Conservation (phyloP, 768 basidiomycete genomes). For the Rubroboletus pulcherrimus region DNA sequence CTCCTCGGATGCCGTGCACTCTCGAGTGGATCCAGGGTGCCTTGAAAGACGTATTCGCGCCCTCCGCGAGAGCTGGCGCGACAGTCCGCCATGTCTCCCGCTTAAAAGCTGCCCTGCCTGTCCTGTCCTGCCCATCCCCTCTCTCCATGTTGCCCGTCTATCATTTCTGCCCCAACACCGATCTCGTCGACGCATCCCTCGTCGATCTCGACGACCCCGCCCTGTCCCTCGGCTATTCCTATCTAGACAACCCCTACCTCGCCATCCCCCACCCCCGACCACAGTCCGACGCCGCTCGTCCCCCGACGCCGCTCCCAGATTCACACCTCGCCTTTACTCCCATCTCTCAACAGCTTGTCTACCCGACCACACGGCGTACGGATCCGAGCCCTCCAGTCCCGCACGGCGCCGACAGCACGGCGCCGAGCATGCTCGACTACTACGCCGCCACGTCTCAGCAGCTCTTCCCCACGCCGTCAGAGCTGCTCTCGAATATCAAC, state of each 20-base stretch:
- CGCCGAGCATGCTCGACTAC: conserved; percentile 18
- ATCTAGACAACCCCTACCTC: conserved; percentile 12
- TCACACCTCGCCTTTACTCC: conserved; percentile 2
- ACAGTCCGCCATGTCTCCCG: neutral
- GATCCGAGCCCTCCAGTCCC: neutral
- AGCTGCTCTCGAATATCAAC: conserved; percentile 48
- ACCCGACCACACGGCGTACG: conserved; percentile 4
- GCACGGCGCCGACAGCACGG: neutral
- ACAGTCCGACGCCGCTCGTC: conserved; percentile 2
- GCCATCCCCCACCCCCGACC: neutral
- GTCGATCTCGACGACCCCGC: conserved; percentile 1
- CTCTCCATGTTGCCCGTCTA: conserved; percentile 11
- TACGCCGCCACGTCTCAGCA: conserved; percentile 24
- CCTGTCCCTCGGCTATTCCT: conserved; percentile 13
- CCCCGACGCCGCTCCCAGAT: conserved; percentile 6
- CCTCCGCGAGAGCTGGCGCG: neutral
- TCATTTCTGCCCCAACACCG: neutral
- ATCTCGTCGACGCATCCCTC: conserved; percentile 10
- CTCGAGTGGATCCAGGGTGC: neutral
- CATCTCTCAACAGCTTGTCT: conserved; percentile 13
- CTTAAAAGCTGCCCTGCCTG: conserved; percentile 1
- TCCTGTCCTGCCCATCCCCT: neutral
- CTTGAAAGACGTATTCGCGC: neutral
- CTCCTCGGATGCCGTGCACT: conserved; percentile 27
- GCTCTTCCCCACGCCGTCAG: conserved; percentile 64